phyloP scores from a whole-genome alignment of 805 yeast species.

The Metschnikowia santaceciliae region DNA sequence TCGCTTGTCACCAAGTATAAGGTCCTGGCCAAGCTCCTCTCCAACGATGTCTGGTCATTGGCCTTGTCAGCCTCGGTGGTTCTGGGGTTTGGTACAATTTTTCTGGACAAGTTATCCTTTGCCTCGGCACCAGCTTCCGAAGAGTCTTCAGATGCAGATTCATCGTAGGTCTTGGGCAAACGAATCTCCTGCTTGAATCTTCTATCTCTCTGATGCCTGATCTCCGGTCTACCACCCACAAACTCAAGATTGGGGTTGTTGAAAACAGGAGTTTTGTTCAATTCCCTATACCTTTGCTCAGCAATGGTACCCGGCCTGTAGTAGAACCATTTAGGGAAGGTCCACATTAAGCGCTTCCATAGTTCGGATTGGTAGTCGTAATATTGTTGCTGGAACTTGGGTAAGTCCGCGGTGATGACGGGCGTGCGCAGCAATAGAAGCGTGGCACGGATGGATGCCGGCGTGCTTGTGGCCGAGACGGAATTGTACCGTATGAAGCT shows the following conservation, averaged over 20 bases:
- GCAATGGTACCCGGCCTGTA: slow-evolving; percentile 86
- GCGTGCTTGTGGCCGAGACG: slow-evolving; percentile 5
- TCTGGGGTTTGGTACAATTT: slow-evolving; percentile 68
- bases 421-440: slow-evolving; percentile 78
- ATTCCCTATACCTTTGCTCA: slow-evolving; percentile 71
- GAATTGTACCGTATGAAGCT: slow-evolving; percentile 15
- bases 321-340: slow-evolving; percentile 91
- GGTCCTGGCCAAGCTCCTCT: slow-evolving; percentile 74
- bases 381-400: slow-evolving; percentile 69
- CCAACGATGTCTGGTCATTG: slow-evolving; percentile 64
- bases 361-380: slow-evolving; percentile 81
- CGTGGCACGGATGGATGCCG: slow-evolving; percentile 37
- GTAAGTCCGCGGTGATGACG: slow-evolving; percentile 71
- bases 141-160: slow-evolving; percentile 11
- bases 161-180: slow-evolving; percentile 64
- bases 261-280: slow-evolving; percentile 71
- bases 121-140: slow-evolving; percentile 10
- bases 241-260: slow-evolving; percentile 74
- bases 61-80: slow-evolving; percentile 69
- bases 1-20: slow-evolving; percentile 66
- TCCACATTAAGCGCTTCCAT: slow-evolving; percentile 92
- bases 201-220: slow-evolving; percentile 86
- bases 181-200: slow-evolving; percentile 70
- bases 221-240: slow-evolving; percentile 80
- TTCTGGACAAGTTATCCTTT: slow-evolving; percentile 56